These are phyloP conservation scores for Candida tammaniensis DNA, from an alignment of 805 yeast genomes.

Conservation along the genomic window DNA sequence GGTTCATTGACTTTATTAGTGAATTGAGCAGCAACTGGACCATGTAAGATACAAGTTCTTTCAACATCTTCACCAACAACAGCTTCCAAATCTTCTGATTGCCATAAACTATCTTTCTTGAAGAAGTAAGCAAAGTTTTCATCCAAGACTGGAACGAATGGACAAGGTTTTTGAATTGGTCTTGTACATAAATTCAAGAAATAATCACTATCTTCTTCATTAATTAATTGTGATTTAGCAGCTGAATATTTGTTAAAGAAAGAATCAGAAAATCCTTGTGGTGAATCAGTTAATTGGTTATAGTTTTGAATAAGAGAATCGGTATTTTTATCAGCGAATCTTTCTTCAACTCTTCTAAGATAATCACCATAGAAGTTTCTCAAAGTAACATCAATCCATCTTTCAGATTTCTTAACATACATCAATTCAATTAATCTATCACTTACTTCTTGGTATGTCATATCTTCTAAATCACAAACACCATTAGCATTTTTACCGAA, in stretches of 20 bases:
- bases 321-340: slow-evolving; percentile 55
- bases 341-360: slow-evolving; percentile 95
- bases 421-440: slow-evolving; percentile 82
- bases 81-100: slow-evolving; percentile 93
- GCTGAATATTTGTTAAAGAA: slow-evolving; percentile 70
- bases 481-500: slow-evolving; percentile 78
- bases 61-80: slow-evolving; percentile 95
- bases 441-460: slow-evolving; percentile 93
- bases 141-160: slow-evolving; percentile 93
- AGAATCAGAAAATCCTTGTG: slow-evolving; percentile 55
- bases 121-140: slow-evolving; percentile 93
- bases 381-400: slow-evolving; percentile 87
- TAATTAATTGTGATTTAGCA: slow-evolving; percentile 77
- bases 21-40: slow-evolving; percentile 97
- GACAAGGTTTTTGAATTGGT: slow-evolving; percentile 94
- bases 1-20: slow-evolving; percentile 89
- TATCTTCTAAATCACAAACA: slow-evolving; percentile 87
- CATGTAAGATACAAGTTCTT: slow-evolving; percentile 98
- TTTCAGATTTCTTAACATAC: slow-evolving; percentile 70
- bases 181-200: slow-evolving; percentile 80
- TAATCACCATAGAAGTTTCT: slow-evolving; percentile 84
- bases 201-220: slow-evolving; percentile 93
- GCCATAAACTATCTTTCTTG: slow-evolving; percentile 99
- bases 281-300: slow-evolving; percentile 58
- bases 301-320: slow-evolving; percentile 73